phyloP scores from a whole-genome alignment of 768 basidiomycete genomes.

The Mycena polygramma region DNA sequence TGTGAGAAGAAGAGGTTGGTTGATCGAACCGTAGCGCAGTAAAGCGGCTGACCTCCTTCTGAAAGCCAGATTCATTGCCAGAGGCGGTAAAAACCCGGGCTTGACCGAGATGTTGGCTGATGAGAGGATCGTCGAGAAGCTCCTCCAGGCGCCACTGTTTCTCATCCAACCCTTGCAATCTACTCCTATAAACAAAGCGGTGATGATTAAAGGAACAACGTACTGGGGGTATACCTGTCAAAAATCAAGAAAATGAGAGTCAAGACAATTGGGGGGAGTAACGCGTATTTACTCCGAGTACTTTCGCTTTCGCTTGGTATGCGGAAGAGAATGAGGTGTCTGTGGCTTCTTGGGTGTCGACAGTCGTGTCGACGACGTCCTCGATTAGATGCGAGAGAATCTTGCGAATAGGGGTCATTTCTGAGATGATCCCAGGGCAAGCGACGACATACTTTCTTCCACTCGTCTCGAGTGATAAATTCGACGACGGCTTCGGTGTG shows the following conservation, averaged over 20 bases:
- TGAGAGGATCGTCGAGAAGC: constrained; percentile 16
- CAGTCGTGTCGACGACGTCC: constrained; percentile 26
- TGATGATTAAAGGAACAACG: not conserved
- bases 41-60: constrained; percentile 24
- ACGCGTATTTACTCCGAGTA: constrained; percentile 15
- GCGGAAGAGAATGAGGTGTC: constrained; percentile 11
- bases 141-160: constrained; percentile 16
- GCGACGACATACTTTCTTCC: constrained; percentile 24
- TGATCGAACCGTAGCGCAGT: not conserved
- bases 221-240: constrained; percentile 32
- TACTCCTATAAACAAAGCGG: not conserved
- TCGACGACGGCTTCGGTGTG: constrained; percentile 29
- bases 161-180: constrained; percentile 2
- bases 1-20: not conserved
- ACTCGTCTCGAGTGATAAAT: constrained; percentile 26
- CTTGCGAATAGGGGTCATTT: constrained; percentile 1
- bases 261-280: not conserved
- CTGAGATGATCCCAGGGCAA: not conserved
- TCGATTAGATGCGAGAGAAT: constrained; percentile 21
- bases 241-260: not conserved
- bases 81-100: not conserved
- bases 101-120: constrained; percentile 17
- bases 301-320: constrained; percentile 26
- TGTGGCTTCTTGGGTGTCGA: constrained; percentile 26
- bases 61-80: constrained; percentile 9